Evolutionary conservation across 73 alveolate species (phyloP).

Genomic region (Diophrys sp.): DNA sequence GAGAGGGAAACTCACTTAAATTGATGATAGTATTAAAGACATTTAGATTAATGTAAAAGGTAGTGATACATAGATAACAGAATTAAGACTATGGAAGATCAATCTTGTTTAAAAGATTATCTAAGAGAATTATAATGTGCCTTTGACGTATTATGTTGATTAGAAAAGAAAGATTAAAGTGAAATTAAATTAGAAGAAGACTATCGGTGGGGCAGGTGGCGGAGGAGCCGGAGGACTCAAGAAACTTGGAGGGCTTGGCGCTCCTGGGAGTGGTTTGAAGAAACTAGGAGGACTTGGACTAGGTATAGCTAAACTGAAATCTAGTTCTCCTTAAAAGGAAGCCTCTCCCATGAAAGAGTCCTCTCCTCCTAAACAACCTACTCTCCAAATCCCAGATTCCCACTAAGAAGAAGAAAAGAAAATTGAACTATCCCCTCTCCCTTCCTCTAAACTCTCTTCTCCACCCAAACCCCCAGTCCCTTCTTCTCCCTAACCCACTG

Average conservation of each 20-base stretch:
- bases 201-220: neutral
- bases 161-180: neutral
- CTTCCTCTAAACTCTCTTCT: neutral
- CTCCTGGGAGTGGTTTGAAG: neutral
- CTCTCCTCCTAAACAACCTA: neutral
- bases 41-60: no score
- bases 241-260: neutral
- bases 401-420: neutral
- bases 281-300: neutral
- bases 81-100: neutral
- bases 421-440: neutral
- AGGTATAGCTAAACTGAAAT: neutral
- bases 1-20: no score
- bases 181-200: neutral
- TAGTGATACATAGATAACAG: no score
- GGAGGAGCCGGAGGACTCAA: slow-evolving; percentile 1
- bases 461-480: neutral
- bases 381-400: neutral
- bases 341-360: neutral
- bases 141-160: neutral
- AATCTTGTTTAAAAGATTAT: neutral
- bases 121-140: neutral
- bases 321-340: neutral
- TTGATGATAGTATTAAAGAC: no score
- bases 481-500: neutral